Evolutionary conservation across 2,329 filamentous ascomycete genomes (phyloP), one percentile per base, ranked within the genome.

Genomic region (Xylariaceae sp.): DNA sequence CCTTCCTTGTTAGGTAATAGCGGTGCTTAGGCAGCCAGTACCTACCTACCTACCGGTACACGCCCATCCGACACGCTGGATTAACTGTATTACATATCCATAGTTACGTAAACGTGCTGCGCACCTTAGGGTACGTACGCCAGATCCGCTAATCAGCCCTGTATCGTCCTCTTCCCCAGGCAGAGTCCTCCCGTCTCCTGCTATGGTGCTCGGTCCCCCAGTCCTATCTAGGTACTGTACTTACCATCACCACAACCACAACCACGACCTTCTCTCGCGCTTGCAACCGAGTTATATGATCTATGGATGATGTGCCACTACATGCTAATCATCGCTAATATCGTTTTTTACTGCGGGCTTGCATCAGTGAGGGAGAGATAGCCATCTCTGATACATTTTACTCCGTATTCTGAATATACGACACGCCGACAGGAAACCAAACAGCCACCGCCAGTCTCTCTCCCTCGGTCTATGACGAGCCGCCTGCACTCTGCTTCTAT

Each of bases 391-490:
- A 15, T 49, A 16, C n/a, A 21, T 37, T 32, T 32, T 10, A 39
- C 44, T 47, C 10, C 30, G 22, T 32, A 10, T 40, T 42, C 43
- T 10, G 36, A 45, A 16, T 29, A 47, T 36, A 30, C 41, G 48
- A 46, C 32, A 22, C 32, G 48, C 49, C 43, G 16, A 46, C 40
- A 15, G 22, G 41, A 8, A 39, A 40, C 46, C 30, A 10, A 55
- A 15, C 39, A 43, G 55, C 49, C 21, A 19, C 46, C 34, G 47
- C 42, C 42, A 16, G 19, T 36, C 43, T 19, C 45, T 57, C 36
- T 43, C 48, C 55, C 48, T 47, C 37, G 32, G 50, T 50, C 49
- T 49, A 47, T 44, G 37, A 46, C 37, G 18, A 44, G 18, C 55
- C 34, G 42, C 47, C 34, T 50, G 43, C 34, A 50, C 47, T 34